phyloP scores from a whole-genome alignment of 1,139 yeast genomes.

The Meyerozyma sp. region DNA sequence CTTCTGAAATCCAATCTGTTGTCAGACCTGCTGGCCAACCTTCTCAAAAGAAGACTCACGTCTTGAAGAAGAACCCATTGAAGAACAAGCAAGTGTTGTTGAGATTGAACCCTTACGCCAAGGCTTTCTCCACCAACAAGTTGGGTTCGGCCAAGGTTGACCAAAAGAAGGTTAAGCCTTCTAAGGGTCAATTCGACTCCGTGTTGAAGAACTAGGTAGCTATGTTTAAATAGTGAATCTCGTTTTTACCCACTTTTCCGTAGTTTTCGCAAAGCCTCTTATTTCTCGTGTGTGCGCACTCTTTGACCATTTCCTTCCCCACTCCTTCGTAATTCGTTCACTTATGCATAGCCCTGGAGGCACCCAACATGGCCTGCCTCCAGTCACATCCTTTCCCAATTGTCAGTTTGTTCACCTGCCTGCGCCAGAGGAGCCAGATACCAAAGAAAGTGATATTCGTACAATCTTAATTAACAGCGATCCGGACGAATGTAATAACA shows the following conservation, averaged over 20 bases:
- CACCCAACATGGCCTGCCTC: background rate
- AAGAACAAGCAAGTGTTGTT: conserved; percentile 98
- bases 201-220: conserved; percentile 49
- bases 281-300: background rate
- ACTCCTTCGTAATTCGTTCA: background rate
- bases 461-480: conserved; percentile 31
- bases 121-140: conserved; percentile 90
- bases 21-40: conserved; percentile 96
- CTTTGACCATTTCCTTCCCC: background rate
- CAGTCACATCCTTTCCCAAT: background rate
- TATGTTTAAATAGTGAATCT: background rate
- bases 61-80: conserved; percentile 99
- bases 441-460: conserved; percentile 4
- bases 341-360: background rate
- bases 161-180: conserved; percentile 57
- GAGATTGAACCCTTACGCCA: conserved; percentile 99
- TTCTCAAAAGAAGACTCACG: conserved; percentile 90
- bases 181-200: conserved; percentile 66
- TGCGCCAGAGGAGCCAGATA: background rate
- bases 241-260: background rate
- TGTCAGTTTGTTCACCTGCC: background rate
- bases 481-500: conserved; percentile 35
- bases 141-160: conserved; percentile 81
- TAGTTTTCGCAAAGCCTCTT: background rate
- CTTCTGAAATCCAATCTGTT: conserved; percentile 97